These are phyloP conservation scores for Trametes punicea DNA, from an alignment of 768 basidiomycete species.

Conservation along the genomic window DNA sequence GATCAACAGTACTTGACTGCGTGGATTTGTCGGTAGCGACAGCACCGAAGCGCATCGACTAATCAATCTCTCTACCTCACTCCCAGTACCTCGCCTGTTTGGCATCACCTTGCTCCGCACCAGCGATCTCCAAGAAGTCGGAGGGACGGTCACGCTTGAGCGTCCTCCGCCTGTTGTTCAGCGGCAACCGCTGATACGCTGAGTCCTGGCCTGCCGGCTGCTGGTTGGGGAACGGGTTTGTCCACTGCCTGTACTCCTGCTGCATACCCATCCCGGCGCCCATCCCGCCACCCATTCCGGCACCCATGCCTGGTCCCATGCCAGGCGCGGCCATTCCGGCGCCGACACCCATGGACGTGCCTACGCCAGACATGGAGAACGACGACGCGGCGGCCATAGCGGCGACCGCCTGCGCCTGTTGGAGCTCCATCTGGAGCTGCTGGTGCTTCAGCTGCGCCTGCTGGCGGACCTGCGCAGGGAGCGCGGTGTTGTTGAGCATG, in stretches of 20 bases:
- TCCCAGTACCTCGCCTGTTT: conserved; percentile 81
- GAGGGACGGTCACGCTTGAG: conserved; percentile 80
- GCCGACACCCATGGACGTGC: conserved; percentile 24
- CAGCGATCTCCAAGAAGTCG: conserved; percentile 72
- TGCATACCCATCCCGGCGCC: conserved; percentile 19
- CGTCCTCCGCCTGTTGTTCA: conserved; percentile 71
- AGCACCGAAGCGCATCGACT: too few species aligned
- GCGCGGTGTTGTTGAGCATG: conserved; percentile 74
- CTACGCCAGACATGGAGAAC: conserved; percentile 34
- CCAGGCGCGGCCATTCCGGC: conserved; percentile 21
- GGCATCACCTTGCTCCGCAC: conserved; percentile 50
- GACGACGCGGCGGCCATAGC: conserved; percentile 48
- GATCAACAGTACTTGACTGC: too few species aligned
- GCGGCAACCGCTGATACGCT: conserved; percentile 80
- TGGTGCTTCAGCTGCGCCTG: conserved; percentile 83
- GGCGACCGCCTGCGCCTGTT: conserved; percentile 73
- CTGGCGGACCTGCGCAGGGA: conserved; percentile 70
- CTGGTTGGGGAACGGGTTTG: conserved; percentile 56
- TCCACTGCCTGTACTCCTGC: conserved; percentile 43
- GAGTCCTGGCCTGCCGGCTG: conserved; percentile 71
- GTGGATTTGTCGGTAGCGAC: neutral
- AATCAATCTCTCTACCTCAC: conserved; percentile 37
- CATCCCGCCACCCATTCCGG: conserved; percentile 23
- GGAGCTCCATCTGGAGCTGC: conserved; percentile 73
- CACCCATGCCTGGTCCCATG: conserved; percentile 41